Evolutionary conservation across 108 stramenopile species (phyloP), one percentile per base, ranked within the genome.

Genomic region (Skeletonema menzelii): DNA sequence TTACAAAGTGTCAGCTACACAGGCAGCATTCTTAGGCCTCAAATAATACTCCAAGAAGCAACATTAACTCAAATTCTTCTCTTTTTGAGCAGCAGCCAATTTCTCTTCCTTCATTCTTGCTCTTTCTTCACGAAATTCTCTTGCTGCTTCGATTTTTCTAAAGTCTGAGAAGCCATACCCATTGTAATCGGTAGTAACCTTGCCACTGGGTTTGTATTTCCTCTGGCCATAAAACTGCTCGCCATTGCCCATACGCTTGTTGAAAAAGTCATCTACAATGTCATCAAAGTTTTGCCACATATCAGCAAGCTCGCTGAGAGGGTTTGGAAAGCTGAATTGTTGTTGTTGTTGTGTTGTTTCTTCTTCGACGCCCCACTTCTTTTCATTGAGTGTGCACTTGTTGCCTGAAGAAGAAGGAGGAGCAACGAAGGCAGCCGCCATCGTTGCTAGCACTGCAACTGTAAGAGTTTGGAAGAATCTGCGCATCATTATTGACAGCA

Each of bases 191-290:
- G 86, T 80, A 2, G 88, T 82, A 2, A 88, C 82, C 24, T 65
- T 73, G 4, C 92, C 92, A 20, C 77, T 82, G 2, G 92, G 92
- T 34, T 91, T 91, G 74, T 84, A 91, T 67, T 90, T 94, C 40
- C 92, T 70, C 46, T 94, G 89, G 0, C 92, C 90, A 46, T 87
- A 89, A 65, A 85, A 84, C 24, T 76, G 37, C 59, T 83, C 83
- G 26, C 83, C 84, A 38, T 86, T 86, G 37, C 83, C 78, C 76
- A 84, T 77, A 17, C 90, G 88, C 66, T 94, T 94, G 70, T 82
- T 78, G 64, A 90, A 84, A 69, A 94, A 94, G 65, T 94, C 92
- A 67, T 94, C 92, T 3, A 91, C 75, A 1, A 91, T 82, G 64
- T 87, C 89, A 63, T 93, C 92, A 27, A 90, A 68, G 55, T 83